These are phyloP conservation scores for Monosporozyma unispora DNA, from an alignment of 805 yeast species.

Conservation along the genomic window DNA sequence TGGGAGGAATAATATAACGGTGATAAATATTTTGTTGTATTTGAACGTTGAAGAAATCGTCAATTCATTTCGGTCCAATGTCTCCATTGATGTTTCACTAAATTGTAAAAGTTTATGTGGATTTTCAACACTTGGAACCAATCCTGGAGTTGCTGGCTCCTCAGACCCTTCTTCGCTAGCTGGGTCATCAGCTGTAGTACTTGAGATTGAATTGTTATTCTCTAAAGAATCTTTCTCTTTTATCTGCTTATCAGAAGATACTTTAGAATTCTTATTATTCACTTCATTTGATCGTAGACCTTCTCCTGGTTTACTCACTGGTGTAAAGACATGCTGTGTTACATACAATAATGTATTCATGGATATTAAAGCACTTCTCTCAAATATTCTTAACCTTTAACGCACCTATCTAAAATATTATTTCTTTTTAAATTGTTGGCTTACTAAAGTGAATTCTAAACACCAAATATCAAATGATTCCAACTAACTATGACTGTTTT, in stretches of 20 bases:
- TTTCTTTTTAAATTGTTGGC: neutral
- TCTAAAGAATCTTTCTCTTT: neutral
- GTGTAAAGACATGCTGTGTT: neutral
- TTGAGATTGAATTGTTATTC: neutral
- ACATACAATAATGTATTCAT: conserved; percentile 4
- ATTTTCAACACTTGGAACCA: neutral
- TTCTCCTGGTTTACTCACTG: neutral
- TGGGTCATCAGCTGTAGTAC: neutral
- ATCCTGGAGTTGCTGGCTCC: neutral
- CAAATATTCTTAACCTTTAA: neutral
- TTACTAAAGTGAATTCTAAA: neutral
- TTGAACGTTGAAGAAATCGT: neutral
- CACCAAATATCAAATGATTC: neutral
- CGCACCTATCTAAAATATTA: neutral
- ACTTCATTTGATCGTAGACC: neutral
- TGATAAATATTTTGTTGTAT: conserved; percentile 10
- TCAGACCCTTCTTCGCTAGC: neutral
- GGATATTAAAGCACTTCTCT: neutral
- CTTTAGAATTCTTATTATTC: neutral
- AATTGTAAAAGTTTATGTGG: neutral
- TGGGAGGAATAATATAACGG: conserved; percentile 39
- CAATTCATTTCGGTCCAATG: neutral
- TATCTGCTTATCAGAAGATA: neutral
- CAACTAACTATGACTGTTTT: neutral
- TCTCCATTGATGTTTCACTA: too few relatives aligned